Conservation (phyloP, 345 rosid genomes). For the Pistacia atlantica region DNA sequence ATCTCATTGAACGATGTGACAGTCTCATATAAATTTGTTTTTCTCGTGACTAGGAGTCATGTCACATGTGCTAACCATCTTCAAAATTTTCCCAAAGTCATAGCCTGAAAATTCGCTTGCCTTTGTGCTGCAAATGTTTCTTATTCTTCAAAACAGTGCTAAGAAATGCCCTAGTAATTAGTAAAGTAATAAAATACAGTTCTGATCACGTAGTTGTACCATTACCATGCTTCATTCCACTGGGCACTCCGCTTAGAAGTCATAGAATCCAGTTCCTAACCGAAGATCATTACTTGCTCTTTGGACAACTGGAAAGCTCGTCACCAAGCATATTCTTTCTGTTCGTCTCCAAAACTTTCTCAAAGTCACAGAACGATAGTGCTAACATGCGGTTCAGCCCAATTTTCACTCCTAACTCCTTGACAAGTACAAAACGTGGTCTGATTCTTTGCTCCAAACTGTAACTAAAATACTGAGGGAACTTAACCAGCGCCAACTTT, state of each 20-base stretch:
- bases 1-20: background rate
- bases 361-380: conserved; percentile 27
- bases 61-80: background rate
- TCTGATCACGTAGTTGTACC: background rate
- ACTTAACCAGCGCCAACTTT: background rate
- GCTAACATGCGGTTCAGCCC: conserved; percentile 33
- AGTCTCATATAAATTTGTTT: too few species aligned
- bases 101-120: too few species aligned
- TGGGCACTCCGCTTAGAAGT: background rate
- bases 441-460: conserved; percentile 22
- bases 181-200: too few species aligned
- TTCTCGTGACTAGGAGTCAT: background rate
- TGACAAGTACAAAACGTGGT: conserved; percentile 44
- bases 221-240: background rate
- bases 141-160: too few species aligned
- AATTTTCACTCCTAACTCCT: conserved; percentile 34
- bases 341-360: conserved; percentile 35
- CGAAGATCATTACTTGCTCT: background rate
- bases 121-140: too few species aligned
- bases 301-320: too few species aligned
- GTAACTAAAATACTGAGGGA: background rate
- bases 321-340: background rate
- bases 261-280: background rate
- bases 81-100: conserved; percentile 17
- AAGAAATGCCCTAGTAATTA: background rate